A percentile compares a stretch with the other conserved stretches of the same genome.
Evolutionary conservation across 176 grass and related monocot species (phyloP).

Genomic region (Olyra latifolia): DNA sequence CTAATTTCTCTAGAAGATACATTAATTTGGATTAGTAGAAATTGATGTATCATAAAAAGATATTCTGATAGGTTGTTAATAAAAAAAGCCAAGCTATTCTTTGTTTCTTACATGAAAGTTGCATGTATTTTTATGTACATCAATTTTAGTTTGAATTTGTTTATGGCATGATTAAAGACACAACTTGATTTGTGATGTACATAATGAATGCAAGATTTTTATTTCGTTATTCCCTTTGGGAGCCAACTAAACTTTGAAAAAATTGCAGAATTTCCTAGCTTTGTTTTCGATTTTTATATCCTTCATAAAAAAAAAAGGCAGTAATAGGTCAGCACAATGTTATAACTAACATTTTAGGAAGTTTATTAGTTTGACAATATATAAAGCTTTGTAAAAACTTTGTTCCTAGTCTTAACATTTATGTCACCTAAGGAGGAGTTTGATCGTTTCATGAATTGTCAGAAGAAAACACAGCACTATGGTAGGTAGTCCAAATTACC

Average conservation of each 20-base stretch:
- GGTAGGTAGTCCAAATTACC: slow-evolving; percentile 46
- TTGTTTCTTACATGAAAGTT: background rate
- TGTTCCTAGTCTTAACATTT: background rate
- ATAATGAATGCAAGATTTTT: background rate
- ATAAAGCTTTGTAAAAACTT: background rate
- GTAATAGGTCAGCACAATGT: background rate
- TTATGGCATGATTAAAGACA: background rate
- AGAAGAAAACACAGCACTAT: background rate
- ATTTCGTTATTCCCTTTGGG: background rate
- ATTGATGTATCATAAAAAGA: background rate
- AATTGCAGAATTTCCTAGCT: background rate
- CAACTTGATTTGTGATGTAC: background rate
- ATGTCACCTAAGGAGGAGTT: background rate
- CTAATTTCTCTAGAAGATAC: background rate
- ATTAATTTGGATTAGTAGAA: background rate
- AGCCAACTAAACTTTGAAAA: background rate
- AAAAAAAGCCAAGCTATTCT: background rate
- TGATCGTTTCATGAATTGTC: background rate
- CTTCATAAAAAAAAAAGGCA: background rate
- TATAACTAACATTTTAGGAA: background rate
- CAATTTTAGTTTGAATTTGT: background rate
- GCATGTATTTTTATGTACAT: background rate
- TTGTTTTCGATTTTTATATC: background rate
- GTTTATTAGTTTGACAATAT: background rate
- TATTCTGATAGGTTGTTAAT: background rate